phyloP scores from a whole-genome alignment of 2,329 filamentous ascomycete species.

The Diaporthe amygdali region DNA sequence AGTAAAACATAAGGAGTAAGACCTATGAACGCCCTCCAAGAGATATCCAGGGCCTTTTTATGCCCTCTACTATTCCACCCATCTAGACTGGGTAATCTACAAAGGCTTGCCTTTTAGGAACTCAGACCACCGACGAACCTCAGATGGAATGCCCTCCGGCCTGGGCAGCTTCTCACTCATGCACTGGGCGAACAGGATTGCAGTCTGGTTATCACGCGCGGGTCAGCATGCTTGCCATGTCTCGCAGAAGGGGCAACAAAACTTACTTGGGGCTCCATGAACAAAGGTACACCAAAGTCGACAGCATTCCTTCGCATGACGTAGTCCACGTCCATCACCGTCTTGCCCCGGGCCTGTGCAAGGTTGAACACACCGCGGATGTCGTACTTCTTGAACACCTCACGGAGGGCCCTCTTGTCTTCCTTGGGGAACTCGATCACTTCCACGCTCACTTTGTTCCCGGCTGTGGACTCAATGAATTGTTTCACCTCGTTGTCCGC shows the following conservation, averaged over 20 bases:
- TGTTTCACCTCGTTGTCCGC: conserved; percentile 82
- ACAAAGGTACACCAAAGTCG: conserved; percentile 95
- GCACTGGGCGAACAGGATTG: conserved; percentile 93
- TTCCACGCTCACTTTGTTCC: conserved; percentile 75
- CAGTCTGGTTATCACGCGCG: conserved; percentile 67
- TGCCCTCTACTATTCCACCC: conserved; percentile 4
- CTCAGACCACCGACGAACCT: conserved; percentile 94
- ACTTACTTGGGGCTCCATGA: conserved; percentile 96
- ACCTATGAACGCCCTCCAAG: conserved; percentile 22
- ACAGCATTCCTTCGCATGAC: conserved; percentile 98
- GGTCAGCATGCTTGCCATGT: conserved; percentile 35
- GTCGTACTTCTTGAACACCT: conserved; percentile 96
- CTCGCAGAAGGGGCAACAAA: neutral
- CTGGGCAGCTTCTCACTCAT: conserved; percentile 96
- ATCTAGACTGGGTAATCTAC: conserved; percentile 48
- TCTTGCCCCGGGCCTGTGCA: conserved; percentile 82
- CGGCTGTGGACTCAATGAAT: conserved; percentile 75
- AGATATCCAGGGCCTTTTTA: conserved; percentile 11
- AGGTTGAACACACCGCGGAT: conserved; percentile 97
- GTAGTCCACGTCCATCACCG: conserved; percentile 89
- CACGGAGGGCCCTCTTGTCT: conserved; percentile 91
- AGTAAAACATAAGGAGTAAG: conserved; percentile 5
- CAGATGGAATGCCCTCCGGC: conserved; percentile 83
- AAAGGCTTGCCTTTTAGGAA: conserved; percentile 88
- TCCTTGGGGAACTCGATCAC: conserved; percentile 96